Evolutionary conservation across 768 basidiomycete species (phyloP).

Genomic region (Cystobasidium onofrii): DNA sequence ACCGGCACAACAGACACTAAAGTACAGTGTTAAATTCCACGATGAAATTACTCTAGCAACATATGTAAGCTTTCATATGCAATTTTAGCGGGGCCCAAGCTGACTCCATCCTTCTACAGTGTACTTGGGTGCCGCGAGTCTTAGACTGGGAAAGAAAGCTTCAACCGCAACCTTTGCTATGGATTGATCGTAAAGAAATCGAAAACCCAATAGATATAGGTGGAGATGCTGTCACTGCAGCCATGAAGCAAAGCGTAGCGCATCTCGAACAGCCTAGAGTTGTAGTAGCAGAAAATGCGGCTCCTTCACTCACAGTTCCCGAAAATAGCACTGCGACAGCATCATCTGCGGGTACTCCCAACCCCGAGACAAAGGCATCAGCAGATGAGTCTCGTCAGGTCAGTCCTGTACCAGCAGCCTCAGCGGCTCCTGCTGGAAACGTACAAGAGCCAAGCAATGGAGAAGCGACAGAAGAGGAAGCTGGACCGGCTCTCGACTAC

Average conservation of each 20-base stretch:
- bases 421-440: not conserved
- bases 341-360: not conserved
- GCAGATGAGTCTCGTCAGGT: not conserved
- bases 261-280: conserved; percentile 2
- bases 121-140: conserved; percentile 84
- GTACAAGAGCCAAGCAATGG: conserved; percentile 10
- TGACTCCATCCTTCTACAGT: conserved; percentile 49
- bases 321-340: not conserved
- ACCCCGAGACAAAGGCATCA: not conserved
- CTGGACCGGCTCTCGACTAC: conserved; percentile 52
- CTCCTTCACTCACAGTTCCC: conserved; percentile 1
- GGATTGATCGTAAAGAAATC: not conserved
- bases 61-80: conserved; percentile 56
- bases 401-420: conserved; percentile 7
- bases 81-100: not conserved
- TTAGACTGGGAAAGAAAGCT: conserved; percentile 63
- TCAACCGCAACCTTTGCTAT: not conserved
- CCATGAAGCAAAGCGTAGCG: conserved; percentile 12
- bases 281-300: not conserved
- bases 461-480: not conserved
- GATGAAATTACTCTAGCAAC: conserved; percentile 93
- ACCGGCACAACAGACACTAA: conserved; percentile 67
- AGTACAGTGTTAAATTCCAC: conserved; percentile 81
- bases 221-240: conserved; percentile 20
- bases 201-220: conserved; percentile 21